Conservation (phyloP, 2,329 filamentous ascomycete species). For the Paecilomyces variotii region DNA sequence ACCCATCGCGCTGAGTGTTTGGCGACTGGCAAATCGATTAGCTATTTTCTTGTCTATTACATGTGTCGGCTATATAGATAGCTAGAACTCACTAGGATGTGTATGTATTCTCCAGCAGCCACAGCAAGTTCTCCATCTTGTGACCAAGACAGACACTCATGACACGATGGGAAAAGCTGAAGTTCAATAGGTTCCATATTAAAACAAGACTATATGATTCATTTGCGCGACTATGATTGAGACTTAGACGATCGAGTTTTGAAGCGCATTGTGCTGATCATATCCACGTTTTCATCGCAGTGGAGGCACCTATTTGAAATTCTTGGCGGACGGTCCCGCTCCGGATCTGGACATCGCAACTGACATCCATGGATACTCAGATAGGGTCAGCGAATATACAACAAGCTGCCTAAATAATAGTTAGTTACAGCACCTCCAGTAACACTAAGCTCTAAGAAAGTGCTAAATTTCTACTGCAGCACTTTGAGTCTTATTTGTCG, state of each 20-base stretch:
- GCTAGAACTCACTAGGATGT: constrained; percentile 38
- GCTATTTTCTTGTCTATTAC: constrained; percentile 21
- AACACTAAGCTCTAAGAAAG: too few relatives aligned
- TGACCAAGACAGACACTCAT: constrained; percentile 52
- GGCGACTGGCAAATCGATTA: constrained; percentile 7
- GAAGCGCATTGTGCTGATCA: not conserved
- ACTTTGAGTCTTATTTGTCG: too few relatives aligned
- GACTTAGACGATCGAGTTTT: not conserved
- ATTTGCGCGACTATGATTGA: not conserved
- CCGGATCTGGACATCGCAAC: not conserved
- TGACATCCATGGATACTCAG: not conserved
- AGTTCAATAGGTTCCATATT: constrained; percentile 27
- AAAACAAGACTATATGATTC: not conserved
- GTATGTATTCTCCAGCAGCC: constrained; percentile 47
- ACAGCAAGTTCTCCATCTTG: constrained; percentile 51
- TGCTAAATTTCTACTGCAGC: too few relatives aligned
- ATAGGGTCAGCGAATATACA: not conserved
- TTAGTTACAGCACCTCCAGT: too few relatives aligned
- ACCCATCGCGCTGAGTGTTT: constrained; percentile 6
- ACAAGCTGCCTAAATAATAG: too few relatives aligned
- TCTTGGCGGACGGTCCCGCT: not conserved
- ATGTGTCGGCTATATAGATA: constrained; percentile 12
- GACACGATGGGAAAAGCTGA: constrained; percentile 43
- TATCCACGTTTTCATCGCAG: not conserved
- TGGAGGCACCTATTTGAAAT: not conserved